Base-by-base conservation (phyloP, 2,329 filamentous ascomycete species). In the Penicillium sumatraense region DNA sequence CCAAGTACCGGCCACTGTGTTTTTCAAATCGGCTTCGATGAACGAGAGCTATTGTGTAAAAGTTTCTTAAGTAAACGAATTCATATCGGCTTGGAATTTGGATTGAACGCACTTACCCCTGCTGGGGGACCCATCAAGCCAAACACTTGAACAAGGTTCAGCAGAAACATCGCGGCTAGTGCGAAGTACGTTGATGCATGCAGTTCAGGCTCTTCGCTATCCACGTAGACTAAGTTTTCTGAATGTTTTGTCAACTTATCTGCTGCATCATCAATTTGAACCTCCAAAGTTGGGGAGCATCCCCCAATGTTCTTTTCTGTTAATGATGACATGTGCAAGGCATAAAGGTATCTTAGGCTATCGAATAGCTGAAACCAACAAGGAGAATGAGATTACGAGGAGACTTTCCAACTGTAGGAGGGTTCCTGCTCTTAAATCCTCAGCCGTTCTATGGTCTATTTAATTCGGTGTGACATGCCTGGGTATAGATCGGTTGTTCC, bases 91-190 rank as follows among this genome's bases (percentile, higher is more conserved):
- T 11, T 11, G 9, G 14, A 21, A 2, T 4, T 40, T 13, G 36
- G 14, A 20, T 8, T 40, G 18, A 21, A 21, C 14, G 5, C 5
- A 29, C 29, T 36, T 46, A 51, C 49, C 20, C 18, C 49, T 9
- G 29, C 27, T 14, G 49, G 49, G 10, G 49, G 38, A 8, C 49
- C 49, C 40, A 51, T 31, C 14, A 51, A 29, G 29, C 38, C 38
- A 45, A 51, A 51, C 20, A 51, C 40, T 51, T 51, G 49, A 10
- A 51, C 49, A 20, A 47, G 41, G 14, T 55, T 55, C 14, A 55
- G n/a, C 2, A 55, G 10, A 5, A 55, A 51, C 48, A 51, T 55
- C 7, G 53, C 48, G 26, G 48, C 42, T 11, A 55, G 36, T 13
- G 48, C 48, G 21, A 51, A 27, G 16, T 51, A 55, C 2, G 53